Evolutionary conservation across 805 yeast genomes (phyloP).

Genomic region (Barnettozyma californica): DNA sequence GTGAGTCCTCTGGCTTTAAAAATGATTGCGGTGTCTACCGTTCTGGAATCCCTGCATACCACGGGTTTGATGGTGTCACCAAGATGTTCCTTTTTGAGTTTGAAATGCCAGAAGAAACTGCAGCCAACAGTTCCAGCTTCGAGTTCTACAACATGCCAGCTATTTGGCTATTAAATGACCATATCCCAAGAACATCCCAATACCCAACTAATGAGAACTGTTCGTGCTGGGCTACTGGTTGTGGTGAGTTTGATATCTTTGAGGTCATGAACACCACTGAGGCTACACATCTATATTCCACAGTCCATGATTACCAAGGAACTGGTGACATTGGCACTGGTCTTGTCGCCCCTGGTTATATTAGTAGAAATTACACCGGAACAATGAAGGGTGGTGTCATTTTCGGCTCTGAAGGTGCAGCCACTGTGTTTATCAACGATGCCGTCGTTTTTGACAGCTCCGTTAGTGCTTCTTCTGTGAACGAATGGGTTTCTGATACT

Average conservation of each 20-base stretch:
- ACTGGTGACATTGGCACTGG: conserved; percentile 59
- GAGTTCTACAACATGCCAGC: conserved; percentile 60
- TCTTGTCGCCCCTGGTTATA: conserved; percentile 48
- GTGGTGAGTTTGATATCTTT: conserved; percentile 76
- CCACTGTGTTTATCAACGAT: conserved; percentile 56
- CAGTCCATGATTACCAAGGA: conserved; percentile 75
- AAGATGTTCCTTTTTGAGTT: conserved; percentile 74
- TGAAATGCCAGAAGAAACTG: conserved; percentile 53
- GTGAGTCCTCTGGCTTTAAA: conserved; percentile 47
- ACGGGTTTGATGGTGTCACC: conserved; percentile 61
- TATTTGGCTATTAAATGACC: conserved; percentile 69
- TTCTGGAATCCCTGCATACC: conserved; percentile 66
- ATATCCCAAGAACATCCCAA: conserved; percentile 71
- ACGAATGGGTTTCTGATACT: conserved; percentile 39
- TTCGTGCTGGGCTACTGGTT: conserved; percentile 73
- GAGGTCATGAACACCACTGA: conserved; percentile 66
- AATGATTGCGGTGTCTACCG: conserved; percentile 75
- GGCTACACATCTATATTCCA: conserved; percentile 50
- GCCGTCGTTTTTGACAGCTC: conserved; percentile 42
- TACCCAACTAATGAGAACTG: conserved; percentile 57
- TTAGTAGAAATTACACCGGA: conserved; percentile 44
- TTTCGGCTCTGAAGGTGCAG: conserved; percentile 56
- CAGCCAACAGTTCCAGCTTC: conserved; percentile 25
- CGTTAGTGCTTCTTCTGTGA: conserved; percentile 40
- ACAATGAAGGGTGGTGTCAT: conserved; percentile 70